A percentile compares a stretch with the other conserved stretches of the same genome.
Evolutionary conservation across 2,329 filamentous ascomycete genomes (phyloP).

Genomic region (Ophiocordyceps sinensis): DNA sequence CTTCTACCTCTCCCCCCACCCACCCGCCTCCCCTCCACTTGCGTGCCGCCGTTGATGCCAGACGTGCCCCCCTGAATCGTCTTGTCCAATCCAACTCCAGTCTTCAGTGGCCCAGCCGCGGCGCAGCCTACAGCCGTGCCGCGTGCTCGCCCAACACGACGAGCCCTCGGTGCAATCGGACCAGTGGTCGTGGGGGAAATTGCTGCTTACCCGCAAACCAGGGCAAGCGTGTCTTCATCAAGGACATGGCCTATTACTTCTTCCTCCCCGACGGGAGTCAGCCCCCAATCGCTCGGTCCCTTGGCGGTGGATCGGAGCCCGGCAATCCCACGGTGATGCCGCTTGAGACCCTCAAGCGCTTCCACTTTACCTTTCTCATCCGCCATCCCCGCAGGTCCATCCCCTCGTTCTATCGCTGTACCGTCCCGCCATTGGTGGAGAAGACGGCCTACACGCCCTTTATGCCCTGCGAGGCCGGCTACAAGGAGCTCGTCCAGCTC

Average conservation of each 20-base stretch:
- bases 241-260: constrained; percentile 92
- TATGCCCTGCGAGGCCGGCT: constrained; percentile 78
- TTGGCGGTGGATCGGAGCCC: constrained; percentile 49
- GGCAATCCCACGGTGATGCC: constrained; percentile 81
- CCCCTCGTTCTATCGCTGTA: constrained; percentile 90
- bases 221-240: constrained; percentile 93
- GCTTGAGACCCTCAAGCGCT: constrained; percentile 54
- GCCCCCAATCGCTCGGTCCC: constrained; percentile 63
- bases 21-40: background rate
- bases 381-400: constrained; percentile 86
- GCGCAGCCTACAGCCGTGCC: background rate
- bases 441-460: constrained; percentile 79
- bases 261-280: constrained; percentile 58
- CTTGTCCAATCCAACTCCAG: background rate
- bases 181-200: background rate
- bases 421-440: constrained; percentile 68
- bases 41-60: background rate
- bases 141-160: background rate
- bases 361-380: constrained; percentile 94
- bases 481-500: constrained; percentile 69
- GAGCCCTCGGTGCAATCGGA: background rate
- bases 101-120: background rate
- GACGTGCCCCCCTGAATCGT: background rate
- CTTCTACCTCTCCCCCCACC: background rate
- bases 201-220: constrained; percentile 22